Conservation (phyloP, 1,139 yeast species). For the Suhomyces guaymorum region DNA sequence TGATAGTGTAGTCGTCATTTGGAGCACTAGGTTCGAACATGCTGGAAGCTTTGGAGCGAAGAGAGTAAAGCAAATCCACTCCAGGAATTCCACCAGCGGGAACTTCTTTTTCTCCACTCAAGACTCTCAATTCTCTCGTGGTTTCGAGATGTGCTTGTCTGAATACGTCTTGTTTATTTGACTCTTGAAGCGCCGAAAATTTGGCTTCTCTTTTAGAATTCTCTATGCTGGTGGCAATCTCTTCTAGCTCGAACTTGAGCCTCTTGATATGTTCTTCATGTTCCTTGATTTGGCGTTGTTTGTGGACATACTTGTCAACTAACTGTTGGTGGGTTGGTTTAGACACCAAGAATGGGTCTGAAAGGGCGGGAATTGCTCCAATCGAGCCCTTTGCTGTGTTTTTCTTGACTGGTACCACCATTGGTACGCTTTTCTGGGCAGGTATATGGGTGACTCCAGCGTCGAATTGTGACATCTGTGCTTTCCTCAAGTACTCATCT, state of each 20-base stretch:
- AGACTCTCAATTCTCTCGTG: slow-evolving; percentile 10
- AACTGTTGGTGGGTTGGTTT: slow-evolving; percentile 9
- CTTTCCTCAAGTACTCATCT: slow-evolving; percentile 5
- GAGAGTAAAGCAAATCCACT: slow-evolving; percentile 3
- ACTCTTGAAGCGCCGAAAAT: slow-evolving; percentile 8
- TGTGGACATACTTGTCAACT: slow-evolving; percentile 20
- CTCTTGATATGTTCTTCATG: slow-evolving; percentile 26
- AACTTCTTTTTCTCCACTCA: slow-evolving; percentile 1
- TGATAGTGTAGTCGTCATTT: slow-evolving; percentile 1
- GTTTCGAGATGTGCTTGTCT: slow-evolving; percentile 16
- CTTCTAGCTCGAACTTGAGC: slow-evolving; percentile 31
- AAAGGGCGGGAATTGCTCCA: slow-evolving; percentile 4
- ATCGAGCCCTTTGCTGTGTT: no score
- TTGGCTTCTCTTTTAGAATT: slow-evolving; percentile 16
- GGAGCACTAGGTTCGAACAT: slow-evolving; percentile 3
- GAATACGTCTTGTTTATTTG: slow-evolving; percentile 11
- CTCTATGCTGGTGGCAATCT: slow-evolving; percentile 26
- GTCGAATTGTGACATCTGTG: background rate
- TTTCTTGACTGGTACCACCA: background rate
- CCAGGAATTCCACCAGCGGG: no score
- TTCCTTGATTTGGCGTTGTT: slow-evolving; percentile 28
- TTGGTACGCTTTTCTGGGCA: background rate
- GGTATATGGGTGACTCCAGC: background rate
- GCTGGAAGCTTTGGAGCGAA: slow-evolving; percentile 4
- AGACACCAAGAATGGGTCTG: slow-evolving; percentile 3